A percentile compares a stretch with the other conserved stretches of the same genome.
Conservation (phyloP, 1,139 yeast species). For the Yamadazyma trypodendri region DNA sequence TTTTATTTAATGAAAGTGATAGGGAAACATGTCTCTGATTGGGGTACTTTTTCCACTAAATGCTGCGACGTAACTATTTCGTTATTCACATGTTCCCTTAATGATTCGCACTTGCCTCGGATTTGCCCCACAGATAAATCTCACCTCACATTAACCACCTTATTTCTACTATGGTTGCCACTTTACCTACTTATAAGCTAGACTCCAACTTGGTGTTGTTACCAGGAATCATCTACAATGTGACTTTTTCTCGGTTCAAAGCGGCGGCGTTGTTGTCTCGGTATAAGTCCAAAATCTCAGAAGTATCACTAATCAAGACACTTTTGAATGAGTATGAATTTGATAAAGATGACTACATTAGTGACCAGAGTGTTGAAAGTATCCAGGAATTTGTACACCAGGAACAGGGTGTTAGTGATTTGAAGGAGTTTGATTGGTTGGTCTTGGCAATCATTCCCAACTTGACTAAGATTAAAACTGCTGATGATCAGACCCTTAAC, state of each 20-base stretch:
- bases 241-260: constrained; percentile 47
- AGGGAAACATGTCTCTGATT: too few species aligned
- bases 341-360: constrained; percentile 21
- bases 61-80: too few species aligned
- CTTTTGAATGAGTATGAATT: constrained; percentile 37
- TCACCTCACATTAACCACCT: background rate
- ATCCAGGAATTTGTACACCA: constrained; percentile 26
- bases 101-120: constrained; percentile 3
- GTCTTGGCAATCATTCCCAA: constrained; percentile 44
- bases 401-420: constrained; percentile 12
- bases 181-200: constrained; percentile 40
- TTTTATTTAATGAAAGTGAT: too few species aligned
- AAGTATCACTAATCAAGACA: constrained; percentile 30
- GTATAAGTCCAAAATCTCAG: constrained; percentile 29
- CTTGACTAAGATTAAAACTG: constrained; percentile 32
- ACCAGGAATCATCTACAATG: constrained; percentile 62
- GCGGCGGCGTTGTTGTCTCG: constrained; percentile 49
- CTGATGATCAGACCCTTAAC: constrained; percentile 19
- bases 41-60: too few species aligned
- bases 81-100: too few species aligned
- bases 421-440: constrained; percentile 34
- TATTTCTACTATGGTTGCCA: constrained; percentile 8
- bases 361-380: constrained; percentile 32
- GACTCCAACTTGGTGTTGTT: constrained; percentile 51
- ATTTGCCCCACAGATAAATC: background rate